These are phyloP conservation scores for Hondaea fermentalgiana DNA, from an alignment of 108 stramenopile species.

Conservation along the genomic window DNA sequence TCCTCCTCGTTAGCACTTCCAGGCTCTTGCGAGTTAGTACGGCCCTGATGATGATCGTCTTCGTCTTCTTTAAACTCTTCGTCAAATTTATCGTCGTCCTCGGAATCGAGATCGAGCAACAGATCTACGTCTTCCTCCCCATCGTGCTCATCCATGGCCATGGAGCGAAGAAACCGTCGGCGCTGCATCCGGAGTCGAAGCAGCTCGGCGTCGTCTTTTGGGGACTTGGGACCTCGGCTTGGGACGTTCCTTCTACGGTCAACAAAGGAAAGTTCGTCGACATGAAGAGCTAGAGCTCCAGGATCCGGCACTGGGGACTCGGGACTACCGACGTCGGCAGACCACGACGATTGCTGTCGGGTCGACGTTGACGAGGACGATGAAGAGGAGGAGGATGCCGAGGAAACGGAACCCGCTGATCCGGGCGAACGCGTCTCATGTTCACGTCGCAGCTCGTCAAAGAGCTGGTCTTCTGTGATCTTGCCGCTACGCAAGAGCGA, in stretches of 20 bases:
- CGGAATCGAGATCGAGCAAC: not conserved
- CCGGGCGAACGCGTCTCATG: not conserved
- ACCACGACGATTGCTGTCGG: not conserved
- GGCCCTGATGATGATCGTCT: not conserved
- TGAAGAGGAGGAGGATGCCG: not conserved
- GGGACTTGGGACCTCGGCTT: not conserved
- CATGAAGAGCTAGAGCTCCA: not conserved
- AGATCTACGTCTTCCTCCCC: not conserved
- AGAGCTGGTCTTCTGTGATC: not conserved
- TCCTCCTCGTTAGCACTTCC: not conserved
- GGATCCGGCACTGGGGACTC: not conserved
- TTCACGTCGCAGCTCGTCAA: not conserved
- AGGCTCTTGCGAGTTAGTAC: not conserved
- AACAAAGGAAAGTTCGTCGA: not conserved
- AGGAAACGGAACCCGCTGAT: not conserved
- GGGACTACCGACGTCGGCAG: not conserved
- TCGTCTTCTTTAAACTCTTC: not conserved
- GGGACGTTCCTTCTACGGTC: not conserved
- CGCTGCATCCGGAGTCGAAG: too few species aligned
- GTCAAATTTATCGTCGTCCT: not conserved
- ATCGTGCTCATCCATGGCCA: not conserved
- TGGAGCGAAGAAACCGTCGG: too few species aligned
- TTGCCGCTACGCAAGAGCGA: not conserved
- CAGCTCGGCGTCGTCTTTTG: too few species aligned
- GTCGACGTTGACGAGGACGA: too few species aligned